phyloP scores from a whole-genome alignment of 176 grass and related monocot genomes.

The Oryza australiensis region DNA sequence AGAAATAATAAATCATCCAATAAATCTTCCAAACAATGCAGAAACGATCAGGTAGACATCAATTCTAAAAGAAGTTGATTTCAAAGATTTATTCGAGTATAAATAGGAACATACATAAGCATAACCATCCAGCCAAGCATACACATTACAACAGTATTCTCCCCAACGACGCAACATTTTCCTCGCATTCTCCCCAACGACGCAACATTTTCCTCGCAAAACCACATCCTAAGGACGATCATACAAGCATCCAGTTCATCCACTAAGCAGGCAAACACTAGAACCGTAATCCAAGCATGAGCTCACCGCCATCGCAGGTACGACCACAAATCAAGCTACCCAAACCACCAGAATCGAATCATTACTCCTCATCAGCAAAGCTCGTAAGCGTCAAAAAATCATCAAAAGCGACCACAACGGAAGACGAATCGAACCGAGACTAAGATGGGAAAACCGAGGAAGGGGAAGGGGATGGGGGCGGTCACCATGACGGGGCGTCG shows the following conservation, averaged over 20 bases:
- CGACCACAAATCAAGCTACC: neutral
- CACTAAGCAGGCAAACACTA: neutral
- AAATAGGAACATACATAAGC: neutral
- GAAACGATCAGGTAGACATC: neutral
- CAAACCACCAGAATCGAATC: neutral
- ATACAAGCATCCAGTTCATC: neutral
- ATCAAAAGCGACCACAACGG: neutral
- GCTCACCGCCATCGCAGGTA: neutral
- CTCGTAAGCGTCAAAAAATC: neutral
- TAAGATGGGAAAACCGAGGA: neutral
- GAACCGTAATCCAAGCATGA: neutral
- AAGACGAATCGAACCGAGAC: neutral
- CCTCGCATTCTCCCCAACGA: too few species aligned
- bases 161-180: neutral
- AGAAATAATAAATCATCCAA: too few species aligned
- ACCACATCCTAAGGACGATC: neutral
- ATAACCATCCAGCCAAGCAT: neutral
- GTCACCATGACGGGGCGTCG: slow-evolving; percentile 84
- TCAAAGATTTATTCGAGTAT: neutral
- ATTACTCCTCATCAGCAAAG: neutral
- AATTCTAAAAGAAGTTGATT: neutral
- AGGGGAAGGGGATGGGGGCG: neutral
- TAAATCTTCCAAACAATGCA: too few species aligned
- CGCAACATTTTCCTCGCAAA: neutral
- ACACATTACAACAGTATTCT: too few species aligned